Percentiles rank a stretch among this genome's conserved stretches.
phyloP scores from a whole-genome alignment of 2,329 filamentous ascomycete genomes.

The Ophiognomonia clavigignenti-juglandacearum region DNA sequence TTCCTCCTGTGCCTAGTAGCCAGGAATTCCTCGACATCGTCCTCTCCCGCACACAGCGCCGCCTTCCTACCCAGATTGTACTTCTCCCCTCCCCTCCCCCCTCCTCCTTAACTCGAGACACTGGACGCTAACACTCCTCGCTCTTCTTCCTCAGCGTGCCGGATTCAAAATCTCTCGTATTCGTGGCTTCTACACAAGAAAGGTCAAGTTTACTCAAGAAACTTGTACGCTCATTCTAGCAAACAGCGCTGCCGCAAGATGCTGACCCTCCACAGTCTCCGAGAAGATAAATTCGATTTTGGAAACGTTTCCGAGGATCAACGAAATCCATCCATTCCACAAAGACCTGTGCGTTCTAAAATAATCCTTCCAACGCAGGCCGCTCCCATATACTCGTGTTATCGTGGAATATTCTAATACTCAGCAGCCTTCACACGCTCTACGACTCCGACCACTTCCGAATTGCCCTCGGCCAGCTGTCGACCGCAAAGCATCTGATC shows the following conservation, averaged over 20 bases:
- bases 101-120: too few species aligned
- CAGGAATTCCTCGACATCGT: constrained; percentile 98
- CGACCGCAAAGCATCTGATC: constrained; percentile 92
- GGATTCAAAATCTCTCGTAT: constrained; percentile 97
- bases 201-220: constrained; percentile 97
- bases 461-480: constrained; percentile 92
- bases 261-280: constrained; percentile 41
- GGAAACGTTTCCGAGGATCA: constrained; percentile 85
- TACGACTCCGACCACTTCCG: constrained; percentile 98
- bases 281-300: constrained; percentile 91
- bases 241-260: not conserved
- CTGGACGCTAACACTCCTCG: too few species aligned
- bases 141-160: too few species aligned
- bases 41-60: constrained; percentile 85
- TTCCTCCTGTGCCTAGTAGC: constrained; percentile 82
- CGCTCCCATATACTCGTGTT: too few species aligned
- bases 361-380: too few species aligned
- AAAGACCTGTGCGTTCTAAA: too few species aligned
- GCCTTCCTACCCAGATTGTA: constrained; percentile 89
- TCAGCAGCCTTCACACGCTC: constrained; percentile 97
- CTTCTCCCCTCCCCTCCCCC: too few species aligned
- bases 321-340: constrained; percentile 50
- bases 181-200: constrained; percentile 87
- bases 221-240: constrained; percentile 46
- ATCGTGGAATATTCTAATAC: too few species aligned